Evolutionary conservation across 1,139 yeast genomes (phyloP), one percentile per base, ranked within the genome.

Genomic region (Lodderomyces jiufengensis): DNA sequence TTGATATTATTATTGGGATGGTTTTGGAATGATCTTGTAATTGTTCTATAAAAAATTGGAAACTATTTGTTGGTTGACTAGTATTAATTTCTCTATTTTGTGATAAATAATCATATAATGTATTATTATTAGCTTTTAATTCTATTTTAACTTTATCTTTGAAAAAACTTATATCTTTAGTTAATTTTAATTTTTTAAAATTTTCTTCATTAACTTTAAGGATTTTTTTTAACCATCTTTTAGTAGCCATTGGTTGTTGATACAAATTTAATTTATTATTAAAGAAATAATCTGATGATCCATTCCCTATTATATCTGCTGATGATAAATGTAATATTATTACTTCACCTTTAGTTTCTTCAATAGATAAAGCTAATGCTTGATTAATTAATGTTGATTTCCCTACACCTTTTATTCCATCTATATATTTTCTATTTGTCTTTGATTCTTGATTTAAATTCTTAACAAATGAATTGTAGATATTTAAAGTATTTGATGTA

Each of bases 181-280:
- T 55, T 42, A 84, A 60, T 32, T 66, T 63, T 45, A 85, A 61
- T 28, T 74, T 59, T 33, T 66, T 52, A 42, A 85, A 70, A 5
- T 68, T 51, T 2, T 58, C 66, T 43, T 63, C 67, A 59, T 86
- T 88, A 24, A 79, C 79, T 34, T 66, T 66, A 36, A 74, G 64
- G 38, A 82, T 63, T 57, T 77, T 78, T 46, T 66, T 64, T 46
- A 85, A 57, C 60, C 85, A 72, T 39, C 73, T 69, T 50, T 78
- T 78, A 39, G 84, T 67, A 50, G 71, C 76, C 94, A 84, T 84
- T 39, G 95, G 95, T 58, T 88, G 96, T 37, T 78, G 82, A 55
- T 79, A 86, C 35, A 66, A 53, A 20, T 65, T 61, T 23, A 70
- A 51, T 31, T 60, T 61, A 25, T 66, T 63, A 55, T 84, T 83